Percentiles rank a stretch among this genome's conserved stretches.
Conservation (phyloP, 306 rosid species). For the Nissolia schottii region DNA sequence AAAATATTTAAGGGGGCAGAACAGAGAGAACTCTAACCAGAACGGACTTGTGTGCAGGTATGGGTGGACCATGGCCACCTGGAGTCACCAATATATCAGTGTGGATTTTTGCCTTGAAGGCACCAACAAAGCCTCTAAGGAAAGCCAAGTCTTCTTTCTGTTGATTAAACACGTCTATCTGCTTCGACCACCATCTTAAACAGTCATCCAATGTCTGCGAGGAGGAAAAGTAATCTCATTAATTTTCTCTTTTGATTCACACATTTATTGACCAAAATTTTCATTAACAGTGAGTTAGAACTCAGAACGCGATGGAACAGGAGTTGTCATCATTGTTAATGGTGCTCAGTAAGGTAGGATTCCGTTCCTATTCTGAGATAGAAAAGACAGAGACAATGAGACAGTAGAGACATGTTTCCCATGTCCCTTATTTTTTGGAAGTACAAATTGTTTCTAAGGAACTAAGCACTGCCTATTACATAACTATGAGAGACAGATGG, state of each 20-base stretch:
- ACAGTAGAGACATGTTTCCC: too few species aligned
- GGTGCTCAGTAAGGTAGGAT: neutral
- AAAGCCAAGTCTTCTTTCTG: conserved; percentile 44
- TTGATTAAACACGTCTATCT: conserved; percentile 29
- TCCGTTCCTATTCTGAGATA: too few species aligned
- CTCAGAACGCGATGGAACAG: neutral
- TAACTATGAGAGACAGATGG: neutral
- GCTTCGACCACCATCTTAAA: conserved; percentile 36
- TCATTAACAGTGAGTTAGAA: too few species aligned
- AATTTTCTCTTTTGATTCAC: neutral
- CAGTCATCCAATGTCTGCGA: conserved; percentile 53
- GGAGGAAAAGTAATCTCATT: neutral
- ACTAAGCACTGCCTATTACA: too few species aligned
- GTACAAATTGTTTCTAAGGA: too few species aligned
- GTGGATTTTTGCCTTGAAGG: conserved; percentile 56
- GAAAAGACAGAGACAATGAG: too few species aligned
- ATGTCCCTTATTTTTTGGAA: too few species aligned
- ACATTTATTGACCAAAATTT: neutral
- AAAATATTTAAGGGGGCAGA: neutral
- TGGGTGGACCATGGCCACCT: conserved; percentile 42
- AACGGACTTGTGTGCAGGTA: conserved; percentile 61
- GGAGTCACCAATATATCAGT: conserved; percentile 58
- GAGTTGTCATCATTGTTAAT: neutral
- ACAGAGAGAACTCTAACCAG: conserved; percentile 26
- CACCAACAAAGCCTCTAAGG: conserved; percentile 44